A percentile compares a stretch with the other conserved stretches of the same genome.
Conservation (phyloP, 495 filamentous ascomycete genomes). For the Penicillium psychrofluorescens region DNA sequence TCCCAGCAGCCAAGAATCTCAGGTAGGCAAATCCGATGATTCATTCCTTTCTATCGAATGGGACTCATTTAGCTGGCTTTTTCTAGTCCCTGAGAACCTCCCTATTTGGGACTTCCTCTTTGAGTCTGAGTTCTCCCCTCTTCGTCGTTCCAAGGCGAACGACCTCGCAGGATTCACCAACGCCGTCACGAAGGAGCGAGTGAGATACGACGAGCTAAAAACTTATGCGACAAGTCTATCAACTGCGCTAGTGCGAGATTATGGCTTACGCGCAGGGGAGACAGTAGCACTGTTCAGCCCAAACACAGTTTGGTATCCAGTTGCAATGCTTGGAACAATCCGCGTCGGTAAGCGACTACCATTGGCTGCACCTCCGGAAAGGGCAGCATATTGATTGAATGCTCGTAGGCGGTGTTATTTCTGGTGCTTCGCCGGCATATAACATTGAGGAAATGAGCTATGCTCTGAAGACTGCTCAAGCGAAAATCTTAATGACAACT, state of each 20-base stretch:
- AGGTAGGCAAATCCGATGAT: too few relatives aligned
- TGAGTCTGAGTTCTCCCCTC: conserved; percentile 40
- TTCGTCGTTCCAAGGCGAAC: conserved; percentile 23
- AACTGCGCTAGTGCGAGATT: conserved; percentile 45
- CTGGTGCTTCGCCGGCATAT: conserved; percentile 52
- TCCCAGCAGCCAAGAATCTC: too few relatives aligned
- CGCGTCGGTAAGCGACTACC: conserved; percentile 24
- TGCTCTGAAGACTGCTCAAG: conserved; percentile 44
- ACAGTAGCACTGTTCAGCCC: conserved; percentile 49
- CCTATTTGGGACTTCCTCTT: conserved; percentile 58
- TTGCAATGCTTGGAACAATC: conserved; percentile 48
- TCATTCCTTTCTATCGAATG: too few relatives aligned
- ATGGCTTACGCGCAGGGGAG: conserved; percentile 40
- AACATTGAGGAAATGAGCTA: conserved; percentile 58
- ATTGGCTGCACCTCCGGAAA: too few relatives aligned
- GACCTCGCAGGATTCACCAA: conserved; percentile 46
- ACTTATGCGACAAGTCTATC: conserved; percentile 45
- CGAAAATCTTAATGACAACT: conserved; percentile 50
- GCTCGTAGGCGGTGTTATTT: conserved; percentile 38
- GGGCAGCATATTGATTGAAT: neutral
- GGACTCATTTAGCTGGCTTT: neutral
- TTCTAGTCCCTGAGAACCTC: conserved; percentile 41
- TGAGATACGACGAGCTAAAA: conserved; percentile 46
- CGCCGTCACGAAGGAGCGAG: conserved; percentile 45
- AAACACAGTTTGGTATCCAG: conserved; percentile 56